Conservation (phyloP, 148 eudicot species). For the Silene latifolia region DNA sequence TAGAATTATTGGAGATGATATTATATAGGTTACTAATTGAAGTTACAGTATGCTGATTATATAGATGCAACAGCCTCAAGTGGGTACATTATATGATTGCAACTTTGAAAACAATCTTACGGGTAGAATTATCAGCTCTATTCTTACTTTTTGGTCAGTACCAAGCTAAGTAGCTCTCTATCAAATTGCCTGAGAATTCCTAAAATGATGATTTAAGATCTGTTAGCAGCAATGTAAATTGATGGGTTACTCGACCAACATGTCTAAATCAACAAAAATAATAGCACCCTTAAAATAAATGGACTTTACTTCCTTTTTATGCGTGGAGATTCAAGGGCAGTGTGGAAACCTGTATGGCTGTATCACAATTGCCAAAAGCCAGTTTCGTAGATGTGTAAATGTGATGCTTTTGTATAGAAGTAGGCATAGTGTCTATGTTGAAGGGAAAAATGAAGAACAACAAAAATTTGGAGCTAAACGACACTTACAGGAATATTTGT, state of each 20-base stretch:
- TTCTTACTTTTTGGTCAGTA: not conserved
- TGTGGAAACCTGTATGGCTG: not conserved
- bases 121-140: not conserved
- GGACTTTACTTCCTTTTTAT: conserved; percentile 8
- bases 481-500: too few species aligned
- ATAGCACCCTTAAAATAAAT: not conserved
- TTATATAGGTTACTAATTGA: not conserved
- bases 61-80: too few species aligned
- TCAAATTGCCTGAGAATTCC: not conserved
- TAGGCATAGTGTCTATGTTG: not conserved
- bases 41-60: too few species aligned
- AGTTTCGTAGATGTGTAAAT: not conserved
- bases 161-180: not conserved
- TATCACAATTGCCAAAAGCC: not conserved
- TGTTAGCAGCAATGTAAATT: not conserved
- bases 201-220: not conserved
- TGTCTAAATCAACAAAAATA: conserved; percentile 11
- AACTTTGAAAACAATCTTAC: too few species aligned
- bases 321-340: too few species aligned
- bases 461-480: not conserved
- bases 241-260: not conserved
- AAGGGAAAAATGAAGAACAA: not conserved
- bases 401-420: not conserved
- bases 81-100: too few species aligned
- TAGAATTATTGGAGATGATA: not conserved